A percentile compares a stretch with the other conserved stretches of the same genome.
Conservation (phyloP, 805 yeast genomes). For the Metschnikowia noctiluminum region DNA sequence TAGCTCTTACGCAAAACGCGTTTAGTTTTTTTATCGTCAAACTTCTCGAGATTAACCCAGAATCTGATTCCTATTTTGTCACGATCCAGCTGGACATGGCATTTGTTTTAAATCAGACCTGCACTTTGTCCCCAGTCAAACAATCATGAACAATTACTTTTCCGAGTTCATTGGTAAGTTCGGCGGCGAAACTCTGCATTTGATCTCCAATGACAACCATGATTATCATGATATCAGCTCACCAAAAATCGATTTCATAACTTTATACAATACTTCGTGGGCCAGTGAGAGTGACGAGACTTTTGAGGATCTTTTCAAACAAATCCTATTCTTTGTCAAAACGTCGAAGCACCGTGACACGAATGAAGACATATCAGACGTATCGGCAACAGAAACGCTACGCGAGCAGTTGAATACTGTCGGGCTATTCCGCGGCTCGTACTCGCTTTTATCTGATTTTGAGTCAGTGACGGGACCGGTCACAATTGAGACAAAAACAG, state of each 20-base stretch:
- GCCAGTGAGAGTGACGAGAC: constrained; percentile 24
- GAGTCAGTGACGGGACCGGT: constrained; percentile 12
- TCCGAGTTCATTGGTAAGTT: constrained; percentile 30
- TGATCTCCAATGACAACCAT: constrained; percentile 4
- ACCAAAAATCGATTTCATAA: constrained; percentile 21
- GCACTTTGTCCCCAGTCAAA: not conserved
- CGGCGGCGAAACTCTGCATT: constrained; percentile 14
- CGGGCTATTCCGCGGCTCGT: constrained; percentile 37
- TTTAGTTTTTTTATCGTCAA: too few species aligned
- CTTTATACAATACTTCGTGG: constrained; percentile 33
- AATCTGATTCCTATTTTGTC: too few species aligned
- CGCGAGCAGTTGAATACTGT: constrained; percentile 29
- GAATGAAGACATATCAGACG: constrained; percentile 3
- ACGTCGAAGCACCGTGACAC: not conserved
- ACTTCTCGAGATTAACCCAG: too few species aligned
- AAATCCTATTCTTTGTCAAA: constrained; percentile 29
- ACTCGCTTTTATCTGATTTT: constrained; percentile 29
- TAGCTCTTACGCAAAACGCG: too few species aligned
- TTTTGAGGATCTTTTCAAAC: constrained; percentile 29
- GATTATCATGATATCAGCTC: constrained; percentile 1
- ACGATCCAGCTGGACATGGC: too few species aligned
- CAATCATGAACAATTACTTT: constrained; percentile 28
- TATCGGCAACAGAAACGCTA: not conserved
- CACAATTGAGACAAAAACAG: constrained; percentile 25
- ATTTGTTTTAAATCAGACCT: not conserved